Conservation (phyloP, 1,139 yeast species). For the Candida albicans region DNA sequence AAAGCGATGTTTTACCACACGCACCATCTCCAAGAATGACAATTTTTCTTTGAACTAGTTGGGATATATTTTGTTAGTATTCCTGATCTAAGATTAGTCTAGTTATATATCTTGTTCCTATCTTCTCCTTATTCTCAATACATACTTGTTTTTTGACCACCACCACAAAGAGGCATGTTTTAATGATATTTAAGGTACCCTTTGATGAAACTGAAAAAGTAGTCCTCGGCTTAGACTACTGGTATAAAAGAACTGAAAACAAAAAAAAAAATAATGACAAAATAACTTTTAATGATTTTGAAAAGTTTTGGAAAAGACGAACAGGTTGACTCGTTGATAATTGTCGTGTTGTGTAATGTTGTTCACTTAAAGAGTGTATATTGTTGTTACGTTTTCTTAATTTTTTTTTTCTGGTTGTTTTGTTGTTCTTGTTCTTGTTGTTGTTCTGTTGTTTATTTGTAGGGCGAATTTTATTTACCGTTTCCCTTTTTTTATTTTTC, state of each 20-base stretch:
- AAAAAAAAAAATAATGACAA: not conserved
- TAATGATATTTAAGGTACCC: not conserved
- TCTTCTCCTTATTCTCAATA: conserved; percentile 13
- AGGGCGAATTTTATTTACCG: not conserved
- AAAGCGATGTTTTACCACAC: conserved; percentile 50
- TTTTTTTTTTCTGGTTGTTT: conserved; percentile 1
- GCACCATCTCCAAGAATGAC: conserved; percentile 99
- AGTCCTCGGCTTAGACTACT: not conserved
- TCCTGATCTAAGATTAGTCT: not conserved
- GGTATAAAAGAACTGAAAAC: not conserved
- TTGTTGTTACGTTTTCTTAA: not conserved
- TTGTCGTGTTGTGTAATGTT: conserved; percentile 1
- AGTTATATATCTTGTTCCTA: not conserved
- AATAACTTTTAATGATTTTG: not conserved
- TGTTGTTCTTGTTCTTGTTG: not conserved
- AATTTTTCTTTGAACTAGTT: conserved; percentile 74
- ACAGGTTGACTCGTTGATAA: not conserved
- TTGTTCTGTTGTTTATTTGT: conserved; percentile 4
- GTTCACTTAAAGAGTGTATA: conserved; percentile 1
- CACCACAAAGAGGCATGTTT: conserved; percentile 69
- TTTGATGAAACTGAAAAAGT: not conserved
- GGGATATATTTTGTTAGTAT: conserved; percentile 3
- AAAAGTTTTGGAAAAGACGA: not conserved
- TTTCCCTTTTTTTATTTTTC: not conserved
- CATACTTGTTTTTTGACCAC: conserved; percentile 62